Percentiles rank a stretch among this genome's conserved stretches.
Conservation (phyloP, 2,329 filamentous ascomycete species). For the Colletotrichum chrysophilum region DNA sequence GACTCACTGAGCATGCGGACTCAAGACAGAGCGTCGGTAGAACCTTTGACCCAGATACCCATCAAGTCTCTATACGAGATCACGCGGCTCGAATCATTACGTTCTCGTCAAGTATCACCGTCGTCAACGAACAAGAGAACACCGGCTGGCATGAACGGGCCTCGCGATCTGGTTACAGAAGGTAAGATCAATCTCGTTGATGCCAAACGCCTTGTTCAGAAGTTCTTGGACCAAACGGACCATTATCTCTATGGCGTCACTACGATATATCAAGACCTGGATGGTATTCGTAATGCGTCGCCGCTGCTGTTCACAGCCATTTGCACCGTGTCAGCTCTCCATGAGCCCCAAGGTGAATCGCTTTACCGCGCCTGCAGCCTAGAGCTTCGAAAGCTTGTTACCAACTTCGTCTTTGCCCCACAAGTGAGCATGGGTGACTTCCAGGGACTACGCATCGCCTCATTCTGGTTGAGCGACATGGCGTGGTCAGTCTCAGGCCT, state of each 20-base stretch:
- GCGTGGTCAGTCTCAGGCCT: not conserved
- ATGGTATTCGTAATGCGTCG: not conserved
- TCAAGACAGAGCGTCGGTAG: not conserved
- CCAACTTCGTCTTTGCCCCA: not conserved
- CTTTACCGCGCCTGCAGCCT: not conserved
- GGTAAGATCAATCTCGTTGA: not conserved
- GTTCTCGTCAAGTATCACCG: not conserved
- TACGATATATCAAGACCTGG: not conserved
- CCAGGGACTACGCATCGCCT: not conserved
- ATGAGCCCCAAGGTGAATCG: not conserved
- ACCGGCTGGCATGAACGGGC: not conserved
- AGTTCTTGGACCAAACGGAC: not conserved
- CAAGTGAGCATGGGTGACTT: not conserved
- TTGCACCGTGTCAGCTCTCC: not conserved
- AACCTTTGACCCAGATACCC: not conserved
- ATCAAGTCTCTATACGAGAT: not conserved
- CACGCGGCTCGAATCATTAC: not conserved
- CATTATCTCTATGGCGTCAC: not conserved
- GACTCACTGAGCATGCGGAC: not conserved
- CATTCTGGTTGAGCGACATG: not conserved
- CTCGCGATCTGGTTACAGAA: not conserved
- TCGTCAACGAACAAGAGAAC: not conserved
- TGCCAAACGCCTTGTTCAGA: not conserved
- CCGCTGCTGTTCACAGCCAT: not conserved
- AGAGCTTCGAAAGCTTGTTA: not conserved